Base-by-base conservation (phyloP, 2,329 filamentous ascomycete genomes). In the Neonectria ditissima region DNA sequence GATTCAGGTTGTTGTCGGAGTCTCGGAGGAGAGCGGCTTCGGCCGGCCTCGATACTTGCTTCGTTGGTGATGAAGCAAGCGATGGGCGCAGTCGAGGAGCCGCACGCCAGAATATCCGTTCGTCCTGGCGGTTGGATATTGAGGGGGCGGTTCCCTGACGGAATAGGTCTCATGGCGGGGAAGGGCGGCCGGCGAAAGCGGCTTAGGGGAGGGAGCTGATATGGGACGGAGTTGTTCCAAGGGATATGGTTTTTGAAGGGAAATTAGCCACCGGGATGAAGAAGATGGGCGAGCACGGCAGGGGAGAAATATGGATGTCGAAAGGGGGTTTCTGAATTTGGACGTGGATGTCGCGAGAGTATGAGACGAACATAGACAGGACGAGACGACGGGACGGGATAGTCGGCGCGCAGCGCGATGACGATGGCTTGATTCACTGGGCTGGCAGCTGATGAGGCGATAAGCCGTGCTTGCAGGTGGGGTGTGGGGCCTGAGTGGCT, bases 11-110 rank as follows among this genome's bases (percentile, higher is more conserved):
- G 73, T 44, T 66, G 70, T 37, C 65, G 69, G 44, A 66, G 58
- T 58, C 60, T 69, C 22, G 70, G 62, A 55, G 68, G 72, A 37
- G 71, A 73, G 43, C 67, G 65, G 54, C 71, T 68, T 58, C 65
- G 69, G 37, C 62, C 59, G 37, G 63, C 59, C 45, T 77, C 73
- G 16, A 80, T 71, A 24, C 74, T 69, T 30, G 73, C 71, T 53
- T 80, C 78, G 13, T 74, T 78, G 13, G 78, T 73, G 58, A 80
- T 73, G 67, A 78, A 77, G 66, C 76, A 80, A n/a, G 74, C 66
- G 24, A 78, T 69, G 44, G 75, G 67, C 11, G 73, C 66, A 32
- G 68, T 48, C 37, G 73, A 69, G 34, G 66, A 60, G 50, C 63
- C 60, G 47, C 67, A 60, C 22, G 58, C 53, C 50, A 74, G 61